phyloP scores from a whole-genome alignment of 305 asterid species.

The Solanum hybrid region DNA sequence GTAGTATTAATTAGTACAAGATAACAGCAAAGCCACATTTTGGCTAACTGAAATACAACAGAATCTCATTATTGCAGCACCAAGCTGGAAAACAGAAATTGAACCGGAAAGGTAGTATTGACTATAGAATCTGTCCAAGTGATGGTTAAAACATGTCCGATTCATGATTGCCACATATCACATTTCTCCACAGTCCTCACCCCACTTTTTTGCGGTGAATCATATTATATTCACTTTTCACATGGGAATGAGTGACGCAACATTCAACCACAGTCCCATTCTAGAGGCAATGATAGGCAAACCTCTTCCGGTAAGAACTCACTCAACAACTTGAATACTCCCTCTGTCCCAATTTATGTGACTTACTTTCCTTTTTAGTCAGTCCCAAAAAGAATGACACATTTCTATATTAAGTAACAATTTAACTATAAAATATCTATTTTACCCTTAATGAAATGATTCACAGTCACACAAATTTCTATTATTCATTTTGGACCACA shows the following conservation, averaged over 20 bases:
- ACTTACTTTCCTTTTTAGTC: too few species aligned
- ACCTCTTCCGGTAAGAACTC: not conserved
- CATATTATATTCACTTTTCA: not conserved
- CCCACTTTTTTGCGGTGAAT: not conserved
- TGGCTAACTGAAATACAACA: not conserved
- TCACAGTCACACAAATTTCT: too few species aligned
- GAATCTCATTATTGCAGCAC: slow-evolving; percentile 1
- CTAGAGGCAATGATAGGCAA: not conserved
- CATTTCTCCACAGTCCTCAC: not conserved
- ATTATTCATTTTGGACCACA: too few species aligned
- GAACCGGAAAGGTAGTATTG: not conserved
- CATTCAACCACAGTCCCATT: not conserved
- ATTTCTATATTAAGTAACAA: too few species aligned
- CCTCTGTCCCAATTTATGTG: too few species aligned
- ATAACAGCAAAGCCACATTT: not conserved
- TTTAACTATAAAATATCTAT: too few species aligned
- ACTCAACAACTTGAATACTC: not conserved
- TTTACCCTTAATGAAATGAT: too few species aligned
- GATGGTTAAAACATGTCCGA: not conserved
- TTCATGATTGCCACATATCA: not conserved
- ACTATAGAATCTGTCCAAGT: not conserved
- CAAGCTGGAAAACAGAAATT: not conserved
- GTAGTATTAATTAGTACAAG: not conserved
- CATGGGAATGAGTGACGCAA: not conserved
- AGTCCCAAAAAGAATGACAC: too few species aligned